Evolutionary conservation across 305 asterid genomes (phyloP).

Genomic region (Coffea humblotiana): DNA sequence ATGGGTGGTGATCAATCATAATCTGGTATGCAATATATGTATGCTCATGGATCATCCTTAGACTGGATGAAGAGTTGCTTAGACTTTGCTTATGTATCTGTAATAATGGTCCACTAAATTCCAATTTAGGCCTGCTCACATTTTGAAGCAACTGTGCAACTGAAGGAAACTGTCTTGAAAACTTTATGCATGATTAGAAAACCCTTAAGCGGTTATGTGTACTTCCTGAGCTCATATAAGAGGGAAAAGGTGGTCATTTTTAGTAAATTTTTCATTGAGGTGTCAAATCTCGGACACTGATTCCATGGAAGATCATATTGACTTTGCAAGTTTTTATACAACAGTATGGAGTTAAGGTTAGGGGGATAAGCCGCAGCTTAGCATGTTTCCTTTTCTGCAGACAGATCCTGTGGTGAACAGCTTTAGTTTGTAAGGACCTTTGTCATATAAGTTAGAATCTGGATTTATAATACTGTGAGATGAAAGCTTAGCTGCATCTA

Average conservation of each 20-base stretch:
- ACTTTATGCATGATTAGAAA: too few relatives aligned
- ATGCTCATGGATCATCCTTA: neutral
- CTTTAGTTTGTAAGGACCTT: neutral
- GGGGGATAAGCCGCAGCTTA: neutral
- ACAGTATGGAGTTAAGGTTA: neutral
- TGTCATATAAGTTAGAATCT: neutral
- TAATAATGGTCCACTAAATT: neutral
- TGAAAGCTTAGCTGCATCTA: neutral
- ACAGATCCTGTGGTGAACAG: neutral
- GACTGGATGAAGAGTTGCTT: neutral
- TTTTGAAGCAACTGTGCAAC: neutral
- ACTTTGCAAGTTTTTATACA: neutral
- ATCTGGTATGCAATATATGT: neutral
- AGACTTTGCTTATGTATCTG: neutral
- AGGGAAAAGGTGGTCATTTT: neutral
- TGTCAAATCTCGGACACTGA: neutral
- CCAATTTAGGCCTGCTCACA: neutral
- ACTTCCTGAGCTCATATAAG: neutral
- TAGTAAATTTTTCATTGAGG: neutral
- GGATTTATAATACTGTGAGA: neutral
- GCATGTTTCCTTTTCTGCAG: neutral
- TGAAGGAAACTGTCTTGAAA: neutral
- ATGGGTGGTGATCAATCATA: neutral
- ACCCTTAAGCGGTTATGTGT: neutral
- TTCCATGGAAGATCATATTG: neutral